These are phyloP conservation scores for Macrolepiota dolichaula DNA, from an alignment of 768 basidiomycete genomes.

Conservation along the genomic window DNA sequence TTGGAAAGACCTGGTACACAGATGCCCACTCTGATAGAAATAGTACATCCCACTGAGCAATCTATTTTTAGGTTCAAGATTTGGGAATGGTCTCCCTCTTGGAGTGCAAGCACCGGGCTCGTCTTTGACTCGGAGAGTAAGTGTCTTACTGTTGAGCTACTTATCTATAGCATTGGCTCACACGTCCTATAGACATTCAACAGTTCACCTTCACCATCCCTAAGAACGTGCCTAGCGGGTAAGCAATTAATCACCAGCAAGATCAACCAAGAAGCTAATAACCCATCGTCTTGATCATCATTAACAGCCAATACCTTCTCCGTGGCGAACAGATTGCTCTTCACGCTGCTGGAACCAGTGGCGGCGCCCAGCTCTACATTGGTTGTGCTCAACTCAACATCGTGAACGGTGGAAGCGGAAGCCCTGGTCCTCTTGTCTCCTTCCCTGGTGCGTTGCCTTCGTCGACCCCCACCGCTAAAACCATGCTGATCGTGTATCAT, in stretches of 20 bases:
- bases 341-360: slow-evolving; percentile 24
- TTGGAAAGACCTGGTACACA: slow-evolving; percentile 33
- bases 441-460: slow-evolving; percentile 26
- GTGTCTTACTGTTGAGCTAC: background rate
- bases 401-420: slow-evolving; percentile 27
- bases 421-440: slow-evolving; percentile 27
- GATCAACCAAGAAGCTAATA: background rate
- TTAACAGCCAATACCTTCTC: slow-evolving; percentile 25
- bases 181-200: slow-evolving; percentile 20
- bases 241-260: background rate
- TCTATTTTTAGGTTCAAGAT: slow-evolving; percentile 33
- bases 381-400: slow-evolving; percentile 35
- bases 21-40: background rate
- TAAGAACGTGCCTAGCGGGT: slow-evolving; percentile 29
- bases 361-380: slow-evolving; percentile 34
- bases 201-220: slow-evolving; percentile 32
- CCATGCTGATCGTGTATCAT: background rate
- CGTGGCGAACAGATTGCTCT: slow-evolving; percentile 36
- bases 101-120: slow-evolving; percentile 25
- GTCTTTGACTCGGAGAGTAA: slow-evolving; percentile 27
- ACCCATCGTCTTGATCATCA: background rate
- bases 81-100: slow-evolving; percentile 35
- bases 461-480: background rate
- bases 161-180: background rate
- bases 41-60: background rate